phyloP scores from a whole-genome alignment of 1,139 yeast species.

The Yamadazyma diospyri region DNA sequence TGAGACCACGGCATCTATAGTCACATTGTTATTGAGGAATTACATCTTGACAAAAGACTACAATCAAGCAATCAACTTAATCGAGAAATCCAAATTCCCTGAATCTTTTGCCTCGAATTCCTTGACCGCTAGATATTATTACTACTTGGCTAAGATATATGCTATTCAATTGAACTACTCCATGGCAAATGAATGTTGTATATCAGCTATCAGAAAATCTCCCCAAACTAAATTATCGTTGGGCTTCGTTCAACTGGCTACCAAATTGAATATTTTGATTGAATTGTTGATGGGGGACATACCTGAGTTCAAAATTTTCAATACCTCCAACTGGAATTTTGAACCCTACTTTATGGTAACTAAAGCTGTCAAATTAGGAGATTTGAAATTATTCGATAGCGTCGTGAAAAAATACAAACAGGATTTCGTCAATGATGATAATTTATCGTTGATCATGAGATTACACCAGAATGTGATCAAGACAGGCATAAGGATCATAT shows the following conservation, averaged over 20 bases:
- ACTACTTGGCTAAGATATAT: slow-evolving; percentile 82
- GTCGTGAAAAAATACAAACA: slow-evolving; percentile 66
- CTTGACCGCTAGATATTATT: slow-evolving; percentile 85
- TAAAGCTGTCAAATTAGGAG: slow-evolving; percentile 91
- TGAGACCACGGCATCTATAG: slow-evolving; percentile 85
- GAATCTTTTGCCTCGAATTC: slow-evolving; percentile 74
- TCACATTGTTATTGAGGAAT: slow-evolving; percentile 79
- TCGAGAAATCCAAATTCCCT: slow-evolving; percentile 87
- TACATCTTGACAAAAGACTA: slow-evolving; percentile 78
- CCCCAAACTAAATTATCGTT: slow-evolving; percentile 84
- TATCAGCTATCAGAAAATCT: slow-evolving; percentile 94
- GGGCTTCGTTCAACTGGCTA: slow-evolving; percentile 88
- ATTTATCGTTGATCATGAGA: slow-evolving; percentile 79
- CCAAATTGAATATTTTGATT: slow-evolving; percentile 82
- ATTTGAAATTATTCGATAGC: slow-evolving; percentile 73
- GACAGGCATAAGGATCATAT: slow-evolving; percentile 93
- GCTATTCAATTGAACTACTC: slow-evolving; percentile 94
- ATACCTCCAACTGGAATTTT: slow-evolving; percentile 49
- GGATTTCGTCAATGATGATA: slow-evolving; percentile 70
- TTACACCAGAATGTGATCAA: slow-evolving; percentile 96
- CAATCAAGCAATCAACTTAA: slow-evolving; percentile 83
- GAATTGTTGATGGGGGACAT: slow-evolving; percentile 96
- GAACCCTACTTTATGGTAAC: slow-evolving; percentile 85
- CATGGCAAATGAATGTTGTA: slow-evolving; percentile 82
- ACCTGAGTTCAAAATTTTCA: slow-evolving; percentile 86